These are phyloP conservation scores for Eucalyptus erythrocorys DNA, from an alignment of 345 rosid species.

Conservation along the genomic window DNA sequence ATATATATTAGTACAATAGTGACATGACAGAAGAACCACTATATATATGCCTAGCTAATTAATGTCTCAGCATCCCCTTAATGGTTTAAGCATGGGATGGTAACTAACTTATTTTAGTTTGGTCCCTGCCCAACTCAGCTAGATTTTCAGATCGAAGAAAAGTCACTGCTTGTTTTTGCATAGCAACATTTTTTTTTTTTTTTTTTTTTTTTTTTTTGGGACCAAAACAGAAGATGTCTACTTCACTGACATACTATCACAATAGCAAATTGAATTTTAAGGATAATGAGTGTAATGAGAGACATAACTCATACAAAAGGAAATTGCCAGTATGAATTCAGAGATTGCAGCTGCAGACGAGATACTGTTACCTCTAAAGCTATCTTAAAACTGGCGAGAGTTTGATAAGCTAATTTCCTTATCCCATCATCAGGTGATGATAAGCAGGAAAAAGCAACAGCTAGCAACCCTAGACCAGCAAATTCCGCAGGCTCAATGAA, in stretches of 20 bases:
- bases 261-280: background rate
- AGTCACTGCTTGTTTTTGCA: background rate
- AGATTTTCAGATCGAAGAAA: background rate
- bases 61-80: background rate
- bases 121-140: background rate
- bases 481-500: constrained; percentile 77
- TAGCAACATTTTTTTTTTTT: background rate
- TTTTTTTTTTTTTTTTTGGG: background rate
- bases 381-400: constrained; percentile 47
- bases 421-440: constrained; percentile 76
- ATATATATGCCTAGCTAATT: background rate
- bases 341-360: background rate
- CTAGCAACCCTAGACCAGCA: constrained; percentile 83
- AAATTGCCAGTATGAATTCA: background rate
- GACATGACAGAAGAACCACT: background rate
- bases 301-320: background rate
- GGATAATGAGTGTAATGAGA: background rate
- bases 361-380: constrained; percentile 57
- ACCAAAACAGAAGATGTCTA: background rate
- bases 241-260: background rate
- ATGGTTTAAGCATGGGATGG: background rate
- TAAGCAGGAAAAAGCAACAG: constrained; percentile 68
- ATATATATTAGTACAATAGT: background rate
- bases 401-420: constrained; percentile 77
- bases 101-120: background rate